These are phyloP conservation scores for Rhizopogon vesiculosus DNA, from an alignment of 768 basidiomycete genomes.

Conservation along the genomic window DNA sequence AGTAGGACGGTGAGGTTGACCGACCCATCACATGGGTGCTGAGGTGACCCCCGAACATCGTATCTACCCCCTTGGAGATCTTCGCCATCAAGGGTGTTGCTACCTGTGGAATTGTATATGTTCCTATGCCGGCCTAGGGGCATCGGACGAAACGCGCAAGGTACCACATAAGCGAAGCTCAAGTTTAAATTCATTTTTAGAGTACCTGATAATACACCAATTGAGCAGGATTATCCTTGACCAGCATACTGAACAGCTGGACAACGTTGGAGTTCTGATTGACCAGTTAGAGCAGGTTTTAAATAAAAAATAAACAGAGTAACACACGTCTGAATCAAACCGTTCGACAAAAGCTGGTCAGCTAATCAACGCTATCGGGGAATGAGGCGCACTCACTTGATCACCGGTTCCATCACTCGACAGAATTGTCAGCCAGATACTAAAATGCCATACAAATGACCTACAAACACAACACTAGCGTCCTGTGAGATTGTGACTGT, in stretches of 20 bases:
- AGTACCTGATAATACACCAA: constrained; percentile 72
- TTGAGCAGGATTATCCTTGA: constrained; percentile 54
- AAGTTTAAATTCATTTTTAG: not conserved
- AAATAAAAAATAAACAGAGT: not conserved
- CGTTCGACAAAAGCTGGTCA: constrained; percentile 44
- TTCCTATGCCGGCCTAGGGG: constrained; percentile 64
- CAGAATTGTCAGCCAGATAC: not conserved
- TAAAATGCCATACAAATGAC: not conserved
- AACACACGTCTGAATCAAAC: constrained; percentile 58
- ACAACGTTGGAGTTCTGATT: constrained; percentile 69
- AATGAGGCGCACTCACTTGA: constrained; percentile 12
- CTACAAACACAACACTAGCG: constrained; percentile 70
- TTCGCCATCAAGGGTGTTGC: constrained; percentile 54
- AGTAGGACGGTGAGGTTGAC: constrained; percentile 5
- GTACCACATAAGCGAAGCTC: not conserved
- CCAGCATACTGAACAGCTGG: constrained; percentile 63
- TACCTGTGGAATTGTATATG: constrained; percentile 60
- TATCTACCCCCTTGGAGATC: constrained; percentile 51
- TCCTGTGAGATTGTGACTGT: constrained; percentile 36
- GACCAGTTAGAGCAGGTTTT: not conserved
- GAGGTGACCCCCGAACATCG: constrained; percentile 57
- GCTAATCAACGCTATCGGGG: not conserved
- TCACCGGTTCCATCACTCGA: constrained; percentile 33
- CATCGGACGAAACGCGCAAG: not conserved
- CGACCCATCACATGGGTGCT: constrained; percentile 67